phyloP scores from a whole-genome alignment of 148 eudicot species.

The Beta vulgaris region DNA sequence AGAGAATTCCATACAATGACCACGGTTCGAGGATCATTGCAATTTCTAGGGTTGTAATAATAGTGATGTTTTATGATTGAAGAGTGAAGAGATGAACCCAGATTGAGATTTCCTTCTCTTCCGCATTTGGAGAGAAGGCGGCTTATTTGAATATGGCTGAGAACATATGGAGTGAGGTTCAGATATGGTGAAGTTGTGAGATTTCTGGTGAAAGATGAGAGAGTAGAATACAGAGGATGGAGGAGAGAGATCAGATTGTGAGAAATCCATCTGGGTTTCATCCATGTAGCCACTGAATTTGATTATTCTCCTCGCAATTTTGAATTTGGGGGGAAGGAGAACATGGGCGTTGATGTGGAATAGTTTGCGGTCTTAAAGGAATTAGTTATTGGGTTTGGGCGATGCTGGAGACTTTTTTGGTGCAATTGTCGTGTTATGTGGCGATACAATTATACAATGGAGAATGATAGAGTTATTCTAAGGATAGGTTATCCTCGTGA shows the following conservation, averaged over 20 bases:
- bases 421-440: too few species aligned
- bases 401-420: too few species aligned
- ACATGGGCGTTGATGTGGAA: neutral
- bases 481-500: too few species aligned
- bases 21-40: slow-evolving; percentile 10
- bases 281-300: slow-evolving; percentile 44
- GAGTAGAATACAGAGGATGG: slow-evolving; percentile 20
- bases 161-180: slow-evolving; percentile 3
- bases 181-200: slow-evolving; percentile 16
- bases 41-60: slow-evolving; percentile 26
- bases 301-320: neutral
- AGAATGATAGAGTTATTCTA: too few species aligned
- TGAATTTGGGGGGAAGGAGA: neutral
- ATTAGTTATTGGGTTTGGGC: too few species aligned
- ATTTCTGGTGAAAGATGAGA: slow-evolving; percentile 25
- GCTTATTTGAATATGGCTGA: slow-evolving; percentile 42
- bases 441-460: too few species aligned
- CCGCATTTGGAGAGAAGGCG: slow-evolving; percentile 51
- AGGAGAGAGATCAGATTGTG: slow-evolving; percentile 27
- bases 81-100: slow-evolving; percentile 77
- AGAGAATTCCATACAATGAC: slow-evolving; percentile 66
- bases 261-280: slow-evolving; percentile 56
- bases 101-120: slow-evolving; percentile 44
- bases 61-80: slow-evolving; percentile 45
- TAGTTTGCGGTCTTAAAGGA: too few species aligned